Percentiles rank a stretch among this genome's conserved stretches.
Conservation (phyloP, 306 rosid species). For the Trifolium subterraneum region DNA sequence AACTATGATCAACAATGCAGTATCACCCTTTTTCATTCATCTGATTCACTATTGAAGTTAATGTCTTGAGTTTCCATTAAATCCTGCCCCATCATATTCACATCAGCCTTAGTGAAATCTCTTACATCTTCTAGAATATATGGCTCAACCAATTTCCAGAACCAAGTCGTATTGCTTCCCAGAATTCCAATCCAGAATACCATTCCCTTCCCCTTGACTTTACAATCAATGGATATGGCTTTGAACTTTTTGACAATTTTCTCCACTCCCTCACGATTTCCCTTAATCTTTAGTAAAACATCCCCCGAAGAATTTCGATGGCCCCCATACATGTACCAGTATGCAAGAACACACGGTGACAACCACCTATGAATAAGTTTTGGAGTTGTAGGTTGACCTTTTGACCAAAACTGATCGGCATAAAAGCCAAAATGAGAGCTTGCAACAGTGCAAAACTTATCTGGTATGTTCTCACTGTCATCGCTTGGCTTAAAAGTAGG, state of each 20-base stretch:
- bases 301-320: slow-evolving; percentile 70
- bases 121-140: slow-evolving; percentile 62
- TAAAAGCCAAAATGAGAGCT: slow-evolving; percentile 80
- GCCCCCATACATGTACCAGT: slow-evolving; percentile 97
- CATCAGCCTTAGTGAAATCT: slow-evolving; percentile 49
- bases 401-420: slow-evolving; percentile 92
- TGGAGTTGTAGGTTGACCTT: slow-evolving; percentile 69
- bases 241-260: slow-evolving; percentile 66
- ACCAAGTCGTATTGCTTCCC: slow-evolving; percentile 68
- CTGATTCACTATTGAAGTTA: slow-evolving; percentile 63
- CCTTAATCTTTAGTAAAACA: slow-evolving; percentile 75
- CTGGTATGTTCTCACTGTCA: slow-evolving; percentile 54
- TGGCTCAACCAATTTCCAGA: slow-evolving; percentile 86
- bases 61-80: slow-evolving; percentile 48
- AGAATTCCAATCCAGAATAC: slow-evolving; percentile 86
- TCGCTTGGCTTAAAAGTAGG: slow-evolving; percentile 68
- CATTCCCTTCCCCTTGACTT: slow-evolving; percentile 81
- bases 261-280: slow-evolving; percentile 76
- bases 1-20: slow-evolving; percentile 14
- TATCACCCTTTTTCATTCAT: slow-evolving; percentile 44
- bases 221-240: slow-evolving; percentile 75
- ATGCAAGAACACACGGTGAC: slow-evolving; percentile 87
- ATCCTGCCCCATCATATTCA: slow-evolving; percentile 39
- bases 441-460: slow-evolving; percentile 64
- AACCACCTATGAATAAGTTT: slow-evolving; percentile 89